Evolutionary conservation across 768 basidiomycete genomes (phyloP), one percentile per base, ranked within the genome.

Genomic region (Mycena vulgaris): DNA sequence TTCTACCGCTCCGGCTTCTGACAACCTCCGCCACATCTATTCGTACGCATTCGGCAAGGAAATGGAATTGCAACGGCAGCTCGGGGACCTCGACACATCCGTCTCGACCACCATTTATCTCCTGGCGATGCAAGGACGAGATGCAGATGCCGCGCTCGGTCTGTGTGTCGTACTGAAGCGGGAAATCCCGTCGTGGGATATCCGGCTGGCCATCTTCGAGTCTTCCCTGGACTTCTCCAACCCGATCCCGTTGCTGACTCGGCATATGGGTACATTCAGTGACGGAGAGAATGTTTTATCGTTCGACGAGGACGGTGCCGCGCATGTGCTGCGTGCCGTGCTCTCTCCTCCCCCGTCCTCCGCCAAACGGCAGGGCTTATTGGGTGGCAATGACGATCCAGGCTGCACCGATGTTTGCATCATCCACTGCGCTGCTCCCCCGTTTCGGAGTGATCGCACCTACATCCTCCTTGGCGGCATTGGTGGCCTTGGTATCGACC

Each of bases 401-500:
- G 31, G 31, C 37, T 25, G 59, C 30, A 17, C 51, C 39, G n/a
- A 10, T 16, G 49, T 52, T 45, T 37, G 57, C 19, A 9, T 67
- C 37, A 13, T 17, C 3, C 57, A 60, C 37, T 60, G 57, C 45
- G 35, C 47, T 40, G 21, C 48, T 30, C 66, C 47, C 19, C 51
- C 51, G 5, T 65, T 65, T 30, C 64, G 55, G 19, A 16, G 17
- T 4, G 66, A 68, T 23, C 23, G 33, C 25, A 10, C 31, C 9
- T 68, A 68, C 35, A 10, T 53, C 8, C 39, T 68, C 17, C 58
- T 68, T 14, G 66, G 66, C 27, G 66, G 66, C 3, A 68, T 68
- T 33, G 66, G 66, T 3, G 66, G 66, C 19, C 51, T 68, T 7
- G 66, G 66, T 1, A 23, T 68, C 7, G 66, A 68, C 45, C 31